A percentile compares a stretch with the other conserved stretches of the same genome.
Evolutionary conservation across 257 asterid genomes (phyloP).

Genomic region (Solanum clarkiae): DNA sequence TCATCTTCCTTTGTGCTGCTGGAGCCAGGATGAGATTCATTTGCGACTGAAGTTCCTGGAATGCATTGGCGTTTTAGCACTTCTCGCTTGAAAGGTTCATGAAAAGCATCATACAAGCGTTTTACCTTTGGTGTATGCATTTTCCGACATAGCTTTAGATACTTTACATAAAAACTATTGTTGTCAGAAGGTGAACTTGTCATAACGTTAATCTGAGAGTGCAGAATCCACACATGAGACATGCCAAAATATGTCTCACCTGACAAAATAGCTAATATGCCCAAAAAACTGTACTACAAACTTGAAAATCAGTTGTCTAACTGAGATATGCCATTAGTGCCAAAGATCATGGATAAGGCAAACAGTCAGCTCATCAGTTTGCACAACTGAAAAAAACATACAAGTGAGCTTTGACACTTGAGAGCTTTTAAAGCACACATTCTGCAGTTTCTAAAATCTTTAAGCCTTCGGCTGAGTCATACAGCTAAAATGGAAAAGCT

Average conservation of each 20-base stretch:
- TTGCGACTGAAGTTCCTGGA: conserved; percentile 16
- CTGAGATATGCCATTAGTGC: too few species aligned
- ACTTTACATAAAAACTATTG: background rate
- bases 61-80: conserved; percentile 23
- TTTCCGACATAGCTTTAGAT: background rate
- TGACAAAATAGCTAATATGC: background rate
- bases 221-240: background rate
- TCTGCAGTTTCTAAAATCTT: background rate
- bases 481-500: background rate
- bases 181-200: background rate
- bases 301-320: too few species aligned
- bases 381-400: background rate
- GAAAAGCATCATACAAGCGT: conserved; percentile 74
- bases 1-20: conserved; percentile 23
- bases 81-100: conserved; percentile 88
- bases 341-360: too few species aligned
- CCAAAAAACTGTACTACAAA: background rate
- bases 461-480: background rate
- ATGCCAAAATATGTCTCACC: background rate
- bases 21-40: conserved; percentile 16
- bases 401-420: background rate
- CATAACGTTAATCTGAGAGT: background rate
- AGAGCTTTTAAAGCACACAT: background rate
- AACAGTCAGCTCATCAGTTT: background rate
- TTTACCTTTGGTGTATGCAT: conserved; percentile 38